phyloP scores from a whole-genome alignment of 257 asterid species.

The Rehmannia glutinosa region DNA sequence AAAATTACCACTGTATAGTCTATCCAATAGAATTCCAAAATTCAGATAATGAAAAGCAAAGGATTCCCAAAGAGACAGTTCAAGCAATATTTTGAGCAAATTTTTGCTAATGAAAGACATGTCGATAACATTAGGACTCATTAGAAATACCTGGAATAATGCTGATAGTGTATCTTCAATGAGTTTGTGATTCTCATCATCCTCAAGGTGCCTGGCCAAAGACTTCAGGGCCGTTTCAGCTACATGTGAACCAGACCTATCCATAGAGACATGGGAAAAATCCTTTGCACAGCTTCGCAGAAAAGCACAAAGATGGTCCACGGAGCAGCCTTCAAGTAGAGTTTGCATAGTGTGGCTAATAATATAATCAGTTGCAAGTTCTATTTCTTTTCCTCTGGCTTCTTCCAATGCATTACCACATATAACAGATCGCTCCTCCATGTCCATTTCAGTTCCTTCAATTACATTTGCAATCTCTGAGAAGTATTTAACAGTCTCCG shows the following conservation, averaged over 20 bases:
- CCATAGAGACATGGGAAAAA: constrained; percentile 66
- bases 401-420: constrained; percentile 93
- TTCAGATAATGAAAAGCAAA: background rate
- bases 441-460: constrained; percentile 69
- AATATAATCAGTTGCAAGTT: constrained; percentile 89
- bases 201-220: constrained; percentile 68
- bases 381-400: constrained; percentile 87
- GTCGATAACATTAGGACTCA: background rate
- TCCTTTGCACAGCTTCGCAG: constrained; percentile 47
- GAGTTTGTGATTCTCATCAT: constrained; percentile 47
- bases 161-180: constrained; percentile 53
- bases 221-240: constrained; percentile 91
- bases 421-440: constrained; percentile 66
- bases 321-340: constrained; percentile 77
- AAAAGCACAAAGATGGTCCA: constrained; percentile 73
- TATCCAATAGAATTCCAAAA: background rate
- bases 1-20: too few relatives aligned
- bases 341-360: constrained; percentile 89
- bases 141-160: constrained; percentile 57
- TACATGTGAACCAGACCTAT: constrained; percentile 96
- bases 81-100: background rate
- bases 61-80: background rate
- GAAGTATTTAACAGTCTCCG: constrained; percentile 82
- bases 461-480: constrained; percentile 75
- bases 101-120: background rate